Evolutionary conservation across 768 basidiomycete species (phyloP).

Genomic region (Suillus plorans): DNA sequence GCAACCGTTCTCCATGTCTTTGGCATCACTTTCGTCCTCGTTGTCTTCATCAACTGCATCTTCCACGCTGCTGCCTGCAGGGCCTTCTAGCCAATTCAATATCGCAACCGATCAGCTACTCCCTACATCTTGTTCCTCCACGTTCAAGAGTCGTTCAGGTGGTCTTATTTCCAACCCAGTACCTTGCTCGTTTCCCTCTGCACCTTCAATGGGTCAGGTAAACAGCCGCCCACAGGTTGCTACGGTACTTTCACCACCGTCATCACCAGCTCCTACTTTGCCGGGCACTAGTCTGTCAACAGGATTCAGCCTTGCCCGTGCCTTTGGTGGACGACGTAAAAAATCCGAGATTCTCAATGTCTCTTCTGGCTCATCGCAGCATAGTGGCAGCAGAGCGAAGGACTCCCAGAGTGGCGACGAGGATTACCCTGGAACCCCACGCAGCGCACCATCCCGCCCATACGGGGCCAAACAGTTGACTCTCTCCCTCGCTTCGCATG

Average conservation of each 20-base stretch:
- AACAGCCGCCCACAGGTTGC: slow-evolving; percentile 32
- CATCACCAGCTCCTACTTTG: slow-evolving; percentile 27
- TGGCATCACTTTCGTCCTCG: slow-evolving; percentile 43
- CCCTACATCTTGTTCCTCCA: slow-evolving; percentile 34
- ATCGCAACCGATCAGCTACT: slow-evolving; percentile 43
- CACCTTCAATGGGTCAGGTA: slow-evolving; percentile 35
- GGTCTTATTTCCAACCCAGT: slow-evolving; percentile 23
- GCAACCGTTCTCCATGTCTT: slow-evolving; percentile 39
- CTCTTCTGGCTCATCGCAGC: slow-evolving; percentile 18
- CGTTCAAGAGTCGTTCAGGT: slow-evolving; percentile 32
- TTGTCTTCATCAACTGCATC: slow-evolving; percentile 43
- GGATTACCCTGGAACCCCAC: slow-evolving; percentile 11
- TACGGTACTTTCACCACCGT: slow-evolving; percentile 20
- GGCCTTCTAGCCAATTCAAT: slow-evolving; percentile 40
- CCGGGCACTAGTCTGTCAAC: slow-evolving; percentile 19
- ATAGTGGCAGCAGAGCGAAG: slow-evolving; percentile 19
- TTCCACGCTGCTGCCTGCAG: slow-evolving; percentile 40
- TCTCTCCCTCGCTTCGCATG: slow-evolving; percentile 46
- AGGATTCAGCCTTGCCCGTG: slow-evolving; percentile 31
- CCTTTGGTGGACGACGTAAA: slow-evolving; percentile 33
- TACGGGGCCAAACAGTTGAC: slow-evolving; percentile 36
- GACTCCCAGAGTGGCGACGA: slow-evolving; percentile 20
- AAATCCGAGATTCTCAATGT: slow-evolving; percentile 24
- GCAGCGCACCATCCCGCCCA: slow-evolving; percentile 17
- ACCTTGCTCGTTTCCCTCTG: slow-evolving; percentile 21